These are phyloP conservation scores for Annulohypoxylon stygium DNA, from an alignment of 495 filamentous ascomycete genomes.

Conservation along the genomic window DNA sequence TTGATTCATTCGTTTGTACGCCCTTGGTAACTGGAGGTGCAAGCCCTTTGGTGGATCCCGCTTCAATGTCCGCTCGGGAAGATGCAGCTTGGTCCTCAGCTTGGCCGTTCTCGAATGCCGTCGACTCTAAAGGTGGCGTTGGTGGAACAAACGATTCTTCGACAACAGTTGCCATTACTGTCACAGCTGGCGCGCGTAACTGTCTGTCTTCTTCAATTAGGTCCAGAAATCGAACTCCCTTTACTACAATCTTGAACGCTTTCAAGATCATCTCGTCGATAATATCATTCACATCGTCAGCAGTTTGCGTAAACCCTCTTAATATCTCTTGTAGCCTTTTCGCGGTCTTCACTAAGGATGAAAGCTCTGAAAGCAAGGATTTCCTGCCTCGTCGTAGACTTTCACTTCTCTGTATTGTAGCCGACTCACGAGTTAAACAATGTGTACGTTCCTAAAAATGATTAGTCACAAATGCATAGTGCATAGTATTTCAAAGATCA, in stretches of 20 bases:
- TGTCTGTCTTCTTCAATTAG: slow-evolving; percentile 79
- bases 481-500: background rate
- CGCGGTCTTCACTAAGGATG: slow-evolving; percentile 85
- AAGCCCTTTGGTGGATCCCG: slow-evolving; percentile 47
- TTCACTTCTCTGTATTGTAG: slow-evolving; percentile 78
- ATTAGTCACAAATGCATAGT: slow-evolving; percentile 21
- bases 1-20: slow-evolving; percentile 50
- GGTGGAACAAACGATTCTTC: slow-evolving; percentile 74
- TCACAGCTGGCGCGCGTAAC: slow-evolving; percentile 63
- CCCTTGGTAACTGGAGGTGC: slow-evolving; percentile 50
- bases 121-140: slow-evolving; percentile 77
- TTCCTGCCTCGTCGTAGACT: slow-evolving; percentile 86
- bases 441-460: slow-evolving; percentile 80
- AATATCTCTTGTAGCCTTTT: slow-evolving; percentile 81
- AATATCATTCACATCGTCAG: slow-evolving; percentile 77
- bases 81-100: slow-evolving; percentile 55
- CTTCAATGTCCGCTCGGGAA: slow-evolving; percentile 51
- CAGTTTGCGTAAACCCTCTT: slow-evolving; percentile 55
- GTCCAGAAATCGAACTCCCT: slow-evolving; percentile 93
- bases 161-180: slow-evolving; percentile 70
- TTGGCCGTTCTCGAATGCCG: slow-evolving; percentile 54
- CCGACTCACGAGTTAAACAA: slow-evolving; percentile 85
- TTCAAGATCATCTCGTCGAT: slow-evolving; percentile 93
- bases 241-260: slow-evolving; percentile 93
- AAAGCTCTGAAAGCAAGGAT: slow-evolving; percentile 87